Evolutionary conservation across 2,329 filamentous ascomycete species (phyloP).

Genomic region (Claviceps sp.): DNA sequence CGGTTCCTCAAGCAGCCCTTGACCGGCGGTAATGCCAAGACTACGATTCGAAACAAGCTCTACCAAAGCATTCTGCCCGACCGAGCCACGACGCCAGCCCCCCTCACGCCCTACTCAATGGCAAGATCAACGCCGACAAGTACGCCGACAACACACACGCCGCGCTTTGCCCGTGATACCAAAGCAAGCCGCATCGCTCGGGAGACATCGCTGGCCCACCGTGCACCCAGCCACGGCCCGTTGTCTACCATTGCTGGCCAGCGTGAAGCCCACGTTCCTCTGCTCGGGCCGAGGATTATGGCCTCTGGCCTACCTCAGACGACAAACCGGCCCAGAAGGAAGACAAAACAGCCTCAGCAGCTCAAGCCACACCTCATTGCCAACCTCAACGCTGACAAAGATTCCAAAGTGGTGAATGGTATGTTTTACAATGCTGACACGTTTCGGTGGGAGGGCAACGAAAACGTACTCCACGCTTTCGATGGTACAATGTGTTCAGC

Average conservation of each 20-base stretch:
- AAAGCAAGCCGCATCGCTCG: conserved; percentile 51
- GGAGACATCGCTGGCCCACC: conserved; percentile 47
- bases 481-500: conserved; percentile 48
- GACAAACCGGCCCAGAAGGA: conserved; percentile 40
- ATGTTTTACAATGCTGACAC: conserved; percentile 90
- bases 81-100: conserved; percentile 37
- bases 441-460: conserved; percentile 92
- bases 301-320: conserved; percentile 26
- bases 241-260: conserved; percentile 42
- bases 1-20: conserved; percentile 68
- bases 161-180: conserved; percentile 52
- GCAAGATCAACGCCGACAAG: conserved; percentile 29
- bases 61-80: conserved; percentile 43
- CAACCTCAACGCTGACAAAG: conserved; percentile 60
- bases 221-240: conserved; percentile 38
- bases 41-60: conserved; percentile 41
- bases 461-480: conserved; percentile 70
- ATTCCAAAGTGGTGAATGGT: conserved; percentile 69
- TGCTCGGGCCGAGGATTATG: conserved; percentile 33
- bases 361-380: conserved; percentile 80
- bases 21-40: conserved; percentile 52
- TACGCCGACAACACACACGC: conserved; percentile 23
- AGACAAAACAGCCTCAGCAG: conserved; percentile 45
- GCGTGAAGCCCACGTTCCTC: conserved; percentile 37
- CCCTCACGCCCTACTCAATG: conserved; percentile 43